phyloP scores from a whole-genome alignment of 148 eudicot species.

The Nepenthes gracilis region DNA sequence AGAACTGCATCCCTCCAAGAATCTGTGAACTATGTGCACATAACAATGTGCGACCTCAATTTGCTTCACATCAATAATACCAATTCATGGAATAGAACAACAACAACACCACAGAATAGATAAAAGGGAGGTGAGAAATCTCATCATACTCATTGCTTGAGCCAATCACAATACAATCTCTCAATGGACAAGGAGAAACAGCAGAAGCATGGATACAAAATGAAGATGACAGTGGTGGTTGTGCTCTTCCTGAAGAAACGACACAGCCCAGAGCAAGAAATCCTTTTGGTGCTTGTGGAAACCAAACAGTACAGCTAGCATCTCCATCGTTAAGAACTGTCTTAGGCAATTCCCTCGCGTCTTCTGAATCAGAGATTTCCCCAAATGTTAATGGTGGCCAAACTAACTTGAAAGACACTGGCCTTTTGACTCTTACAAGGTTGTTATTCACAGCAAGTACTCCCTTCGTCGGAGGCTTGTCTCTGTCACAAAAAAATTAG shows the following conservation, averaged over 20 bases:
- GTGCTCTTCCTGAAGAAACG: conserved; percentile 61
- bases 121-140: conserved; percentile 3
- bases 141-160: conserved; percentile 38
- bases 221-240: conserved; percentile 64
- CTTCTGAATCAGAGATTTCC: conserved; percentile 24
- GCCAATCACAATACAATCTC: conserved; percentile 66
- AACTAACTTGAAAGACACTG: conserved; percentile 65
- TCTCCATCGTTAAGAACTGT: conserved; percentile 5
- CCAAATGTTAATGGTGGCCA: conserved; percentile 44
- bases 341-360: conserved; percentile 4
- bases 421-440: conserved; percentile 73
- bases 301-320: conserved; percentile 68
- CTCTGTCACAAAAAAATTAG: conserved; percentile 25
- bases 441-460: conserved; percentile 86
- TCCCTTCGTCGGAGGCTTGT: conserved; percentile 93
- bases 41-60: too few relatives aligned
- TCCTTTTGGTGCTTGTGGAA: conserved; percentile 89
- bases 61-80: too few relatives aligned
- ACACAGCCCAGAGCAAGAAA: conserved; percentile 97
- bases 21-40: too few relatives aligned
- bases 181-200: conserved; percentile 65
- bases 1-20: too few relatives aligned
- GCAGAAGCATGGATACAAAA: conserved; percentile 71
- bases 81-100: too few relatives aligned
- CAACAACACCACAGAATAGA: neutral